Evolutionary conservation across 257 asterid genomes (phyloP), one percentile per base, ranked within the genome.

Genomic region (Striga asiatica): DNA sequence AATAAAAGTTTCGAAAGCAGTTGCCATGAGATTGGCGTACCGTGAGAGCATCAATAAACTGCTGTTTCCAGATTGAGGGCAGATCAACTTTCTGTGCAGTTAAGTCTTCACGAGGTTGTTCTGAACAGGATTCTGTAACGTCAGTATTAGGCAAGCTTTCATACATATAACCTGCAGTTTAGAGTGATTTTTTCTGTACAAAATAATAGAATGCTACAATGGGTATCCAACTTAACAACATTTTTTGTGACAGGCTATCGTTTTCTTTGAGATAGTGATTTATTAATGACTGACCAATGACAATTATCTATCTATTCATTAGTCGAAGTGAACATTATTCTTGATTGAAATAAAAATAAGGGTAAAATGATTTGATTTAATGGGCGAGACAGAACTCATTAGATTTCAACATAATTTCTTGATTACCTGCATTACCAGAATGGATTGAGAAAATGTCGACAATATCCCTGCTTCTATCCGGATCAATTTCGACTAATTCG

Each of bases 1-100:
- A n/a, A n/a, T n/a, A n/a, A n/a, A n/a, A n/a, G n/a, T n/a, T n/a
- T n/a, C n/a, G n/a, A n/a, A n/a, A n/a, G n/a, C n/a, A n/a, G n/a
- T n/a, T n/a, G n/a, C n/a, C n/a, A n/a, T n/a, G 12, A 29, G 8
- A 29, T 22, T 56, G 49, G 12, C 42, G 45, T 84, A 88, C 97
- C 91, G 0, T 64, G 59, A 73, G 53, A 18, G 88, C 95, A 55
- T 78, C 84, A 53, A 70, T 22, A 56, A 84, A 84, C 71, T 84
- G 97, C 72, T 76, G 81, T 80, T 72, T 84, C 97, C 95, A 88
- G 60, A 80, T 74, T 37, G 67, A 58, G 58, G 67, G 65, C 24
- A 82, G 25, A 64, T 51, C 39, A 31, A 71, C 71, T 43, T 78
- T 76, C 68, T 65, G 61, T 6, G 64, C 66, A 64, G 34, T 34